Evolutionary conservation across 1,284 basidiomycete species (phyloP).

Genomic region (Sanghuangporus sanghuang): DNA sequence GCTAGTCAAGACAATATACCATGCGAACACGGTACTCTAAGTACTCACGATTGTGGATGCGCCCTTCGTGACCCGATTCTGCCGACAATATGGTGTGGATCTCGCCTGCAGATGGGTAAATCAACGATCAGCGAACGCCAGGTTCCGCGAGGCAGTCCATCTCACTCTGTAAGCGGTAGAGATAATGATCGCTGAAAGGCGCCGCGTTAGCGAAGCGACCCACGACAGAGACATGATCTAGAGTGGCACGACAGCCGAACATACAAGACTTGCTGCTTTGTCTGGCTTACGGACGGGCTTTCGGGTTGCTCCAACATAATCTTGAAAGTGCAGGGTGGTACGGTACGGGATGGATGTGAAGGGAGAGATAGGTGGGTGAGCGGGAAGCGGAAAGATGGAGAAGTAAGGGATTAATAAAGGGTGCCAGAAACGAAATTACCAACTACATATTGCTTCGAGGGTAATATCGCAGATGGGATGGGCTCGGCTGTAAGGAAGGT

Average conservation of each 20-base stretch:
- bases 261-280: slow-evolving; percentile 17
- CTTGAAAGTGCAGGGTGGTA: background rate
- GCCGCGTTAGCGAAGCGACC: background rate
- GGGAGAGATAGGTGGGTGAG: slow-evolving; percentile 4
- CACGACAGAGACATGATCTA: background rate
- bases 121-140: background rate
- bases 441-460: background rate
- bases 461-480: background rate
- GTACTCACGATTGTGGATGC: slow-evolving; percentile 9
- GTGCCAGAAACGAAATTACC: background rate
- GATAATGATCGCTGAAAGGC: slow-evolving; percentile 15
- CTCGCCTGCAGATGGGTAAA: slow-evolving; percentile 7
- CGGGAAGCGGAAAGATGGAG: background rate
- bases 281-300: slow-evolving; percentile 14
- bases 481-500: background rate
- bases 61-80: slow-evolving; percentile 13
- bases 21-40: background rate
- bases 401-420: slow-evolving; percentile 11
- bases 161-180: slow-evolving; percentile 16
- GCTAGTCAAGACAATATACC: background rate
- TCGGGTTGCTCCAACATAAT: slow-evolving; percentile 17
- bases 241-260: background rate
- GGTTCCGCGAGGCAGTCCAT: background rate
- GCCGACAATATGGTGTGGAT: slow-evolving; percentile 16
- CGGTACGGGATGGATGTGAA: background rate